Conservation (phyloP, 2,329 filamentous ascomycete species). For the Nannizziopsis arthrosporioides region DNA sequence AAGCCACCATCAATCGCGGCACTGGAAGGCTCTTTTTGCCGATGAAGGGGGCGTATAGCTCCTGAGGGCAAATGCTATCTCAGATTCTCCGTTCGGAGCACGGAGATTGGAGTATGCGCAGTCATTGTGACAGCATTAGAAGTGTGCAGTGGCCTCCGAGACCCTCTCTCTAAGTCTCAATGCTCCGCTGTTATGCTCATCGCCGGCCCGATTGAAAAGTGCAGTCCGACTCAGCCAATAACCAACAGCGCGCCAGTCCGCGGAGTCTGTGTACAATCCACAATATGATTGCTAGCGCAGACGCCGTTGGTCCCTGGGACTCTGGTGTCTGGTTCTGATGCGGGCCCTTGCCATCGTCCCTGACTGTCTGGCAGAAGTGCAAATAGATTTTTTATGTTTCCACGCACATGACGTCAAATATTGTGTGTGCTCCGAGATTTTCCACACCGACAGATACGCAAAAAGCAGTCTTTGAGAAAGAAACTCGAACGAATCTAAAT, state of each 20-base stretch:
- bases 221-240: too few species aligned
- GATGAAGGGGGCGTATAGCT: background rate
- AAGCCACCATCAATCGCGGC: background rate
- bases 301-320: too few species aligned
- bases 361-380: background rate
- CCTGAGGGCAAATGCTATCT: background rate
- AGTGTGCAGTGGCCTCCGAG: background rate
- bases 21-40: background rate
- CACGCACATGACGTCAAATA: conserved; percentile 7
- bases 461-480: background rate
- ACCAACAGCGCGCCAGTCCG: too few species aligned
- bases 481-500: background rate
- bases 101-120: too few species aligned
- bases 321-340: background rate
- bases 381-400: background rate
- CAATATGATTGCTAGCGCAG: too few species aligned
- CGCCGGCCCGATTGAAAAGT: too few species aligned
- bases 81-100: too few species aligned
- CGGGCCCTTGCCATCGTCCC: conserved; percentile 1
- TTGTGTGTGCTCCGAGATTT: background rate
- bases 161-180: background rate
- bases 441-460: background rate
- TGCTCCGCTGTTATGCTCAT: too few species aligned
- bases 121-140: background rate
- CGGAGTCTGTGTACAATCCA: too few species aligned